Evolutionary conservation across 306 rosid species (phyloP).

Genomic region (Lathyrus tuberosus): DNA sequence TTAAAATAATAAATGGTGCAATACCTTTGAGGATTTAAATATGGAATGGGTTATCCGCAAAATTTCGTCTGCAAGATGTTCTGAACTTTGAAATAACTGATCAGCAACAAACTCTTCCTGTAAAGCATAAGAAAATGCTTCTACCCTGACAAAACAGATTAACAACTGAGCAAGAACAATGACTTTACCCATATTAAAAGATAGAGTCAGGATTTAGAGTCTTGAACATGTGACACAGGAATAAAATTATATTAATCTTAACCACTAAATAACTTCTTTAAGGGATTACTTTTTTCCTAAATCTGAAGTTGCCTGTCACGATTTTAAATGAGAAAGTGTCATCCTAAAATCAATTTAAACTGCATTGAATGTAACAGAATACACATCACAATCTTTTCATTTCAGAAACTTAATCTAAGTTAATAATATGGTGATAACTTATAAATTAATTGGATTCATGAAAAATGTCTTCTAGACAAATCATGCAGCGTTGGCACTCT

Average conservation of each 20-base stretch:
- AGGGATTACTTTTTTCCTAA: no score
- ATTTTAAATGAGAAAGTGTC: constrained; percentile 8
- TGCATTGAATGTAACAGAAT: constrained; percentile 15
- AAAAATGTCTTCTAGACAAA: constrained; percentile 6
- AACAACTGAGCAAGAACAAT: constrained; percentile 33
- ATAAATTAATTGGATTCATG: constrained; percentile 21
- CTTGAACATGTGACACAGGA: constrained; percentile 5
- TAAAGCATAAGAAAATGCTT: constrained; percentile 64
- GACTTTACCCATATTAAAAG: constrained; percentile 23
- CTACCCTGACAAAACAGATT: constrained; percentile 60
- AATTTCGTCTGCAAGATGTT: constrained; percentile 71
- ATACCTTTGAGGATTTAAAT: constrained; percentile 84
- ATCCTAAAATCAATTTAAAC: constrained; percentile 24
- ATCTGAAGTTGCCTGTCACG: neutral
- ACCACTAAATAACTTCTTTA: neutral
- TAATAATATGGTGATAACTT: constrained; percentile 1
- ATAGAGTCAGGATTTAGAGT: constrained; percentile 8
- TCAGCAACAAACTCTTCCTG: constrained; percentile 95
- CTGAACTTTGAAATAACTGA: constrained; percentile 85
- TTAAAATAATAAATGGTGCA: constrained; percentile 23
- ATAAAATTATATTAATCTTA: constrained; percentile 22
- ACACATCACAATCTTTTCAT: constrained; percentile 5
- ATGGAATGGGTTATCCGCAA: constrained; percentile 58
- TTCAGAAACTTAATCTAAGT: constrained; percentile 16
- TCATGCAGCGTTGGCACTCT: neutral